Evolutionary conservation across 2,329 filamentous ascomycete genomes (phyloP), one percentile per base, ranked within the genome.

Genomic region (Falciphora oryzae): DNA sequence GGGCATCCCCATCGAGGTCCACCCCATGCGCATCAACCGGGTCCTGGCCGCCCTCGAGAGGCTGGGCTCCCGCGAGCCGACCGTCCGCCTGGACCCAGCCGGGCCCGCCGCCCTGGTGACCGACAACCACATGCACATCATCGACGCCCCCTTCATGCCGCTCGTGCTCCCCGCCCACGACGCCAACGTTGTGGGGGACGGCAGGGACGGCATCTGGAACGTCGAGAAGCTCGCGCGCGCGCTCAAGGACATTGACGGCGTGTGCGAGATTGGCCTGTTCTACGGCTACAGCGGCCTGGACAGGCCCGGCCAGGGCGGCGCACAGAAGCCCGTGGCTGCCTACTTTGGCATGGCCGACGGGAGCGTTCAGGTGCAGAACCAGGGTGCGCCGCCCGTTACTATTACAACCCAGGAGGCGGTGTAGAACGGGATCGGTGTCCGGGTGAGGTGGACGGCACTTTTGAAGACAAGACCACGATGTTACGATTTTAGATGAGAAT

Each of bases 281-380:
- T 86, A 88, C 57, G 94, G 94, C 4, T 74, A 88, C 71, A 93
- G 94, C 66, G 94, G 94, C 0, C 80, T 85, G 22, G 82, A 96
- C 75, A 85, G 84, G 68, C 63, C 65, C 14, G 77, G 82, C 72
- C 80, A 83, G 64, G 78, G 86, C 61, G 89, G 90, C 61, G 93
- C 91, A 0, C 92, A 97, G 79, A 96, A 94, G 79, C 95, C 95
- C 0, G 84, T 97, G 16, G 93, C 93, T 32, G 93, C 92, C 29
- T 99, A 98, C 79, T 99, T 98, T 77, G 95, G 95, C 50, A 91
- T 95, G 86, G 85, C 89, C 59, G 90, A 92, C 72, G 91, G 91
- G 4, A 81, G 80, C 14, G 88, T 91, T 18, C 78, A 88, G 71
- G 80, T 89, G 1, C 69, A 64, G 35, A 66, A 64, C 60, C 60